Conservation (phyloP, 345 rosid species). For the Anastatica hierochuntica region DNA sequence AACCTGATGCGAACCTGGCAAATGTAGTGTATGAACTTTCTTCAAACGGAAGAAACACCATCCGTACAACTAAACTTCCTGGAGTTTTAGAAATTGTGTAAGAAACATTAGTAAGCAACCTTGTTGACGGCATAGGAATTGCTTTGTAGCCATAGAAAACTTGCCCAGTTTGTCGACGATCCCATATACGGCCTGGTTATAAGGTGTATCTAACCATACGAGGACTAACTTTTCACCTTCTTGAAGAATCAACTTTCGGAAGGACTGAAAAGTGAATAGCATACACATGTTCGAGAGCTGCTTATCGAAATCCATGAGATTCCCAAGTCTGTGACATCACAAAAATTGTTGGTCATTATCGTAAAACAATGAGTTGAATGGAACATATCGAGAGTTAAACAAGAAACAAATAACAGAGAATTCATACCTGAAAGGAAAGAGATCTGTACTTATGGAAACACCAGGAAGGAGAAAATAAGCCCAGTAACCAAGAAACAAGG, state of each 20-base stretch:
- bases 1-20: slow-evolving; percentile 99
- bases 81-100: slow-evolving; percentile 8
- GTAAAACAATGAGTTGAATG: slow-evolving; percentile 1
- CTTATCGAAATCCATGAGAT: slow-evolving; percentile 45
- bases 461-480: slow-evolving; percentile 81
- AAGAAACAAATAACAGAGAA: slow-evolving; percentile 7
- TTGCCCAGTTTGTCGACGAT: slow-evolving; percentile 87
- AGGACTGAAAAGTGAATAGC: slow-evolving; percentile 77
- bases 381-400: background rate
- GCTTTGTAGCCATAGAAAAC: background rate
- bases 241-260: slow-evolving; percentile 81
- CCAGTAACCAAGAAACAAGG: slow-evolving; percentile 79
- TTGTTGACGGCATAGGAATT: background rate
- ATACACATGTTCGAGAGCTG: slow-evolving; percentile 76
- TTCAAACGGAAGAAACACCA: slow-evolving; percentile 93
- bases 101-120: slow-evolving; percentile 2
- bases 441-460: slow-evolving; percentile 38
- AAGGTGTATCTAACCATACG: slow-evolving; percentile 93
- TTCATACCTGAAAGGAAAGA: slow-evolving; percentile 80
- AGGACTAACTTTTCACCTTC: slow-evolving; percentile 95
- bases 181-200: slow-evolving; percentile 93
- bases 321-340: slow-evolving; percentile 43
- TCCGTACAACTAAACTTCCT: slow-evolving; percentile 93
- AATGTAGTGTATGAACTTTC: slow-evolving; percentile 90
- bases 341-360: slow-evolving; percentile 2